phyloP scores from a whole-genome alignment of 805 yeast species.

The Wickerhamiella parazyma region DNA sequence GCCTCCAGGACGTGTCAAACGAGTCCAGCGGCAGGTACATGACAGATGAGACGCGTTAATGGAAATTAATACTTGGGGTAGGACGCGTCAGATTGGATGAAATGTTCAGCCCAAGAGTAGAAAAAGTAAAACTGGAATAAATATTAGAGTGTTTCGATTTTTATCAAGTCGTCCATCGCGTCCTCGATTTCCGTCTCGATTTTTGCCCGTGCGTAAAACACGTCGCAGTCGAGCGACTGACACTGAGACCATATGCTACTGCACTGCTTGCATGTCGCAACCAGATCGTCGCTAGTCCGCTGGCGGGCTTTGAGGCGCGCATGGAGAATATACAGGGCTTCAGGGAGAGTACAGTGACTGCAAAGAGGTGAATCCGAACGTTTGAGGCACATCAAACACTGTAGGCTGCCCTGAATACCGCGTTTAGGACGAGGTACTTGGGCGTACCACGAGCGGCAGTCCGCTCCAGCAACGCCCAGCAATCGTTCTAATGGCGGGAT shows the following conservation, averaged over 20 bases:
- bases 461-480: conserved; percentile 71
- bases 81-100: neutral
- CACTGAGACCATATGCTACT: conserved; percentile 9
- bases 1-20: conserved; percentile 53
- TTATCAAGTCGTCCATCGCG: too few relatives aligned
- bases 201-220: too few relatives aligned
- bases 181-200: too few relatives aligned
- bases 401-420: neutral
- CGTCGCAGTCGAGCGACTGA: too few relatives aligned
- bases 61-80: too few relatives aligned
- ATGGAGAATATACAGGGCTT: conserved; percentile 10
- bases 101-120: neutral
- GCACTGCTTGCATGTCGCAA: conserved; percentile 14
- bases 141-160: too few relatives aligned
- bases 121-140: too few relatives aligned
- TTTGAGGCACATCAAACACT: conserved; percentile 14
- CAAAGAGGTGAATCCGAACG: too few relatives aligned
- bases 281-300: conserved; percentile 1
- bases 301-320: conserved; percentile 10
- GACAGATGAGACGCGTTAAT: conserved; percentile 1
- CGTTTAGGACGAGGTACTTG: conserved; percentile 38
- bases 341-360: conserved; percentile 6
- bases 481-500: conserved; percentile 84
- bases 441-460: conserved; percentile 60
- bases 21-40: conserved; percentile 70